A percentile compares a stretch with the other conserved stretches of the same genome.
Evolutionary conservation across 306 rosid species (phyloP).

Genomic region (Senna siamea): DNA sequence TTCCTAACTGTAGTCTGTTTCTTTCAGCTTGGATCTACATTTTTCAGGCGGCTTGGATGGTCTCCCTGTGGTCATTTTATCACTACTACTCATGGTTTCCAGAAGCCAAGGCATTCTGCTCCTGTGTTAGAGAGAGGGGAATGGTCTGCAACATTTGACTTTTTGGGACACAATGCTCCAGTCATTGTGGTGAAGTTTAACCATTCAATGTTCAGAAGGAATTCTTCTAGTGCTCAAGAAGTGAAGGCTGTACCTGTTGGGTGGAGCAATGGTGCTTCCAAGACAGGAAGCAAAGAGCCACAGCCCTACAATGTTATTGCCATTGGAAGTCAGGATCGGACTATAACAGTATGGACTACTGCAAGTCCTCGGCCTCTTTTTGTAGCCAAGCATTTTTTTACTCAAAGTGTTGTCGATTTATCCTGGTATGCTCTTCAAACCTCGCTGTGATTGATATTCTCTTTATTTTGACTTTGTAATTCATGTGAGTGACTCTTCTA

Average conservation of each 20-base stretch:
- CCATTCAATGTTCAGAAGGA: conserved; percentile 93
- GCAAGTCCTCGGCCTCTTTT: conserved; percentile 97
- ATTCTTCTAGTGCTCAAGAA: conserved; percentile 67
- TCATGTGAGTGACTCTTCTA: conserved; percentile 13
- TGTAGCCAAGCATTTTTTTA: conserved; percentile 98
- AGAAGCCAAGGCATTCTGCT: conserved; percentile 99
- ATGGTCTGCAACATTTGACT: conserved; percentile 99
- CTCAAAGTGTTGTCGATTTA: conserved; percentile 96
- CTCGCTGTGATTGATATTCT: conserved; percentile 14
- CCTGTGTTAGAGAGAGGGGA: conserved; percentile 99
- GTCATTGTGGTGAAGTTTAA: conserved; percentile 93
- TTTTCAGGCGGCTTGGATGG: conserved; percentile 99
- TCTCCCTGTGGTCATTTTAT: conserved; percentile 99
- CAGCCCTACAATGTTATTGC: conserved; percentile 96
- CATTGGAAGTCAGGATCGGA: conserved; percentile 97
- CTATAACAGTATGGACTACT: conserved; percentile 98
- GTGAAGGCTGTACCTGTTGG: conserved; percentile 74
- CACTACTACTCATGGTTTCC: conserved; percentile 98
- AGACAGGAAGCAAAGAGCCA: conserved; percentile 75
- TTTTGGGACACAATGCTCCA: conserved; percentile 97
- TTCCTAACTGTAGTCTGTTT: conserved; percentile 40
- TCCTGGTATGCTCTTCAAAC: conserved; percentile 72
- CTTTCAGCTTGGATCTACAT: conserved; percentile 96
- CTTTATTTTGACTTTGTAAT: conserved; percentile 15
- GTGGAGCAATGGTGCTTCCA: conserved; percentile 88